Conservation (phyloP, 768 basidiomycete species). For the Naganishia friedmannii region DNA sequence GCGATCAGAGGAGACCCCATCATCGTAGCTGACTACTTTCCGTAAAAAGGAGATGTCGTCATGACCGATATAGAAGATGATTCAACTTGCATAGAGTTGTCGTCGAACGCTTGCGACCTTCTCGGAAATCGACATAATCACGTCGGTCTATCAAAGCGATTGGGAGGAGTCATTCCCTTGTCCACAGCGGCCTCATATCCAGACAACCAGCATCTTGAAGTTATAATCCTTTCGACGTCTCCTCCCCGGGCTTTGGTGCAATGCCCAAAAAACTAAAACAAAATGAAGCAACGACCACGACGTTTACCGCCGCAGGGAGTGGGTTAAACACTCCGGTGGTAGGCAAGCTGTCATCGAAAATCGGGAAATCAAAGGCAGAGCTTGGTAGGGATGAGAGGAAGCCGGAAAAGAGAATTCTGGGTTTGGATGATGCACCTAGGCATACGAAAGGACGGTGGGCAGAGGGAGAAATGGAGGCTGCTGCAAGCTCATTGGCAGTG, state of each 20-base stretch:
- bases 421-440: conserved; percentile 17
- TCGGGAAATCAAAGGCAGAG: conserved; percentile 18
- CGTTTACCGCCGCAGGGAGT: conserved; percentile 24
- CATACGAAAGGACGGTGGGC: conserved; percentile 19
- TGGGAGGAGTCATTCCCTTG: too few relatives aligned
- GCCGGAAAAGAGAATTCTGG: conserved; percentile 21
- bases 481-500: conserved; percentile 11
- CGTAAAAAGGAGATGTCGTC: too few relatives aligned
- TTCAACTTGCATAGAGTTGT: too few relatives aligned
- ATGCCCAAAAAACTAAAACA: conserved; percentile 16
- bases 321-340: conserved; percentile 14
- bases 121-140: too few relatives aligned
- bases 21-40: too few relatives aligned
- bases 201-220: too few relatives aligned
- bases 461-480: conserved; percentile 16
- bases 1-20: too few relatives aligned
- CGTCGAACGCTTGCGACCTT: too few relatives aligned
- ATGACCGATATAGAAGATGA: too few relatives aligned
- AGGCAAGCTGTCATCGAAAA: conserved; percentile 15
- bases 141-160: too few relatives aligned
- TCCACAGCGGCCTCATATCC: neutral
- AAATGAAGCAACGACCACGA: conserved; percentile 17
- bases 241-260: neutral
- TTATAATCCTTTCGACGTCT: neutral
- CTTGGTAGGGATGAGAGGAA: conserved; percentile 8